Conservation (phyloP, 2,329 filamentous ascomycete species). For the Diaporthe velutina region DNA sequence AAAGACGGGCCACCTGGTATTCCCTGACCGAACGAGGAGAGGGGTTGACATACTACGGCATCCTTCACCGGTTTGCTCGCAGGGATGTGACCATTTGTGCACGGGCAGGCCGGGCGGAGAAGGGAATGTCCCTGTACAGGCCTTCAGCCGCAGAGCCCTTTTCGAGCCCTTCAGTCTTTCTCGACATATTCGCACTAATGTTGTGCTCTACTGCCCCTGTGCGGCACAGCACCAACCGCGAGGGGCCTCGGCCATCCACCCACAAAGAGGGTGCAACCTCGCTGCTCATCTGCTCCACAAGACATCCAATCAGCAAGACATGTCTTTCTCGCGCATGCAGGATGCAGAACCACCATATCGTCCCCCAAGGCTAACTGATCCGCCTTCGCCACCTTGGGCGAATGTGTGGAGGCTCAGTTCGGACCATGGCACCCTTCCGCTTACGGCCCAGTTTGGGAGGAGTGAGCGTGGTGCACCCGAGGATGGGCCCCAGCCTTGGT, state of each 20-base stretch:
- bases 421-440: constrained; percentile 20
- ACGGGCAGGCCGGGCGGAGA: constrained; percentile 11
- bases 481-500: constrained; percentile 3
- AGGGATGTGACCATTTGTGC: constrained; percentile 1
- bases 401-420: constrained; percentile 12
- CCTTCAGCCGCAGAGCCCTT: constrained; percentile 26
- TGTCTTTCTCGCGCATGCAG: constrained; percentile 30
- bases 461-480: background rate
- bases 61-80: background rate
- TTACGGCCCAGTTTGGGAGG: constrained; percentile 6
- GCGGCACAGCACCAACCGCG: constrained; percentile 28
- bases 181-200: constrained; percentile 3
- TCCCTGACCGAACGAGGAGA: background rate
- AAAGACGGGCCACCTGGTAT: background rate
- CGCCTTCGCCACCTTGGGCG: constrained; percentile 34
- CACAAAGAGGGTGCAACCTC: constrained; percentile 21
- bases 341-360: background rate
- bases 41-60: background rate
- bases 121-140: constrained; percentile 23
- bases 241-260: constrained; percentile 28
- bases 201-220: constrained; percentile 5
- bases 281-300: constrained; percentile 17
- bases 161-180: background rate
- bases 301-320: constrained; percentile 31
- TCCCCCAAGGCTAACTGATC: constrained; percentile 11